These are phyloP conservation scores for Ganoderma resinaceum DNA, from an alignment of 1,284 basidiomycete genomes.

Conservation along the genomic window DNA sequence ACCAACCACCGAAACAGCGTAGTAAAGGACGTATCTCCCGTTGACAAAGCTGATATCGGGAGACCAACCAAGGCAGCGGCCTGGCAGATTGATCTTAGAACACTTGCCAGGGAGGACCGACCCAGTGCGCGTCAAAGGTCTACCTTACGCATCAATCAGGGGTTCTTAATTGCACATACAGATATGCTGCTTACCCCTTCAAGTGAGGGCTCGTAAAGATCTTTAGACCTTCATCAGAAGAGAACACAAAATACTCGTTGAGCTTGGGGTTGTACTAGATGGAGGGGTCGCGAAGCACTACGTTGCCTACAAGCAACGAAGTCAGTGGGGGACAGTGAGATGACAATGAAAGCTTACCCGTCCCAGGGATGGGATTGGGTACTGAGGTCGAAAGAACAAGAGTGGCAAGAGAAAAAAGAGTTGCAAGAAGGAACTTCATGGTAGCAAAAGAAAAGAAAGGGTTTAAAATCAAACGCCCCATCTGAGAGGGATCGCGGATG, in stretches of 20 bases:
- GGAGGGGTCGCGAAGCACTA: constrained; percentile 10
- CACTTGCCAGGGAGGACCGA: constrained; percentile 14
- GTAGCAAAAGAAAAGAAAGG: neutral
- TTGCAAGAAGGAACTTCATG: constrained; percentile 5
- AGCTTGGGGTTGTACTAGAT: constrained; percentile 8
- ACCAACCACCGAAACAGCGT: constrained; percentile 40
- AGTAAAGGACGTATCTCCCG: constrained; percentile 38
- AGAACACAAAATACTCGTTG: constrained; percentile 15
- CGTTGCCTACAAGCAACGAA: neutral
- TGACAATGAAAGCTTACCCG: neutral
- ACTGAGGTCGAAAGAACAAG: neutral
- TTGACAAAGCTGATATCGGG: constrained; percentile 25
- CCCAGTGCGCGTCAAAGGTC: constrained; percentile 24
- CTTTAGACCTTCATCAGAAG: constrained; percentile 2
- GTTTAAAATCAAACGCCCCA: neutral
- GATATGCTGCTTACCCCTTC: constrained; percentile 1
- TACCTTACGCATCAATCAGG: neutral
- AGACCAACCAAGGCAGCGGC: constrained; percentile 17
- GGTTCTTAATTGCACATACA: neutral
- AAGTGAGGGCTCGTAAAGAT: constrained; percentile 11
- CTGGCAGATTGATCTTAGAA: constrained; percentile 16
- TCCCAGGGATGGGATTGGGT: constrained; percentile 12
- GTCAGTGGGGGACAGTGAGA: neutral
- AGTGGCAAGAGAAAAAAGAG: constrained; percentile 7
- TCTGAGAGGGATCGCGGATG: neutral